Evolutionary conservation across 2,329 filamentous ascomycete genomes (phyloP).

Genomic region (Leptographium procerum): DNA sequence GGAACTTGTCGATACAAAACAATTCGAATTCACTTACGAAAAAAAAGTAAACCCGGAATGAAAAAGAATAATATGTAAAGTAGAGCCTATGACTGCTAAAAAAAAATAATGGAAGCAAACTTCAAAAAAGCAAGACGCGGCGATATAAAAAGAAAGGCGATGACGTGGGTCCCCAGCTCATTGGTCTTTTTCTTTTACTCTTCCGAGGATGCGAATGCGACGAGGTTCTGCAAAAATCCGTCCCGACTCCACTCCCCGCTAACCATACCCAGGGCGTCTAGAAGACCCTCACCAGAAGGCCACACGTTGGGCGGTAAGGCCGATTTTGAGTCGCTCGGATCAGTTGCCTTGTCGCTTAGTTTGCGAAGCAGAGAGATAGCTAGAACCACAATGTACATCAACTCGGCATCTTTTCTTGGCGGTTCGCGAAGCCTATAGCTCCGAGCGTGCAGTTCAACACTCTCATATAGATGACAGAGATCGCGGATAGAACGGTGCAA

Average conservation of each 20-base stretch:
- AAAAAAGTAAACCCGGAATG: neutral
- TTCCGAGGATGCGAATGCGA: conserved; percentile 48
- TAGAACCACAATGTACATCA: conserved; percentile 54
- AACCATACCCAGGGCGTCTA: conserved; percentile 55
- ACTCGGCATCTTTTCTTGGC: conserved; percentile 35
- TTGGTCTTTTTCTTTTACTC: conserved; percentile 7
- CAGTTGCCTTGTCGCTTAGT: conserved; percentile 55
- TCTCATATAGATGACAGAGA: conserved; percentile 52
- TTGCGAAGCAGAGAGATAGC: conserved; percentile 57
- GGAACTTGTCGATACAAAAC: neutral
- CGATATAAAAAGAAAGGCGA: neutral
- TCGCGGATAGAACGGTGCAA: conserved; percentile 65
- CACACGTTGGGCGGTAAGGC: conserved; percentile 50
- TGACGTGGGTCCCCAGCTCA: neutral
- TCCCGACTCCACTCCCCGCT: conserved; percentile 52
- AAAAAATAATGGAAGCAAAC: neutral
- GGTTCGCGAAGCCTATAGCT: conserved; percentile 21
- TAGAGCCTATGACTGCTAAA: neutral
- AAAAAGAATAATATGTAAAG: neutral
- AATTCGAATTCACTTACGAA: neutral
- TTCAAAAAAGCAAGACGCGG: neutral
- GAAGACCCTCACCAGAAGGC: conserved; percentile 54
- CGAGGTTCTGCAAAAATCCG: conserved; percentile 56
- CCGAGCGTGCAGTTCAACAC: conserved; percentile 9
- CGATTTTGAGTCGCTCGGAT: conserved; percentile 36